Evolutionary conservation across 306 rosid genomes (phyloP).

Genomic region (Hippophae rhamnoides): DNA sequence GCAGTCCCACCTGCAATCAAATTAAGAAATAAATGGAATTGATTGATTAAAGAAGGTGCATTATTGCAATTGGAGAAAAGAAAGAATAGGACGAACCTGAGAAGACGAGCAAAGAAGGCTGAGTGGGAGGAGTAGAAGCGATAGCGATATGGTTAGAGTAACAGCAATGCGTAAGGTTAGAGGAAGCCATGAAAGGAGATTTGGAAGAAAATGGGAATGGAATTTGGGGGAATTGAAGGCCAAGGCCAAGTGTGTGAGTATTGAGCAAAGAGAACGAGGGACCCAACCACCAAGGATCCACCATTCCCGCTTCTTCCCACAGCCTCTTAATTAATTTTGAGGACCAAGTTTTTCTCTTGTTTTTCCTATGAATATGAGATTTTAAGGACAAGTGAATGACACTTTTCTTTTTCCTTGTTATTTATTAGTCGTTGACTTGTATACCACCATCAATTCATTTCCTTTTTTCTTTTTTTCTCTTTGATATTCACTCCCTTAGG

Average conservation of each 20-base stretch:
- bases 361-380: no score
- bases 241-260: neutral
- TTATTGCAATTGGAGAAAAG: neutral
- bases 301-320: constrained; percentile 38
- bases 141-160: constrained; percentile 27
- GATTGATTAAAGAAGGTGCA: no score
- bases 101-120: constrained; percentile 73
- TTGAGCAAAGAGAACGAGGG: constrained; percentile 19
- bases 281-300: constrained; percentile 34
- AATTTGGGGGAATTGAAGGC: constrained; percentile 17
- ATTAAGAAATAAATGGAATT: neutral
- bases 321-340: neutral
- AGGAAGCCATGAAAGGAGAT: constrained; percentile 48
- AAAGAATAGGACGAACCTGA: constrained; percentile 28
- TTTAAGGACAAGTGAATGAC: no score
- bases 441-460: no score
- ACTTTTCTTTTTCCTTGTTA: no score
- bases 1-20: constrained; percentile 67
- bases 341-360: neutral
- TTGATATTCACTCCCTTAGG: no score
- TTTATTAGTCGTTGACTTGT: no score
- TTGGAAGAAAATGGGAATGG: constrained; percentile 11
- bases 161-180: constrained; percentile 26
- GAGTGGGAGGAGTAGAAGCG: constrained; percentile 31
- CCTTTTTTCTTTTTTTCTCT: no score